Evolutionary conservation across 768 basidiomycete genomes (phyloP), one percentile per base, ranked within the genome.

Genomic region (Naganishia randhawae): DNA sequence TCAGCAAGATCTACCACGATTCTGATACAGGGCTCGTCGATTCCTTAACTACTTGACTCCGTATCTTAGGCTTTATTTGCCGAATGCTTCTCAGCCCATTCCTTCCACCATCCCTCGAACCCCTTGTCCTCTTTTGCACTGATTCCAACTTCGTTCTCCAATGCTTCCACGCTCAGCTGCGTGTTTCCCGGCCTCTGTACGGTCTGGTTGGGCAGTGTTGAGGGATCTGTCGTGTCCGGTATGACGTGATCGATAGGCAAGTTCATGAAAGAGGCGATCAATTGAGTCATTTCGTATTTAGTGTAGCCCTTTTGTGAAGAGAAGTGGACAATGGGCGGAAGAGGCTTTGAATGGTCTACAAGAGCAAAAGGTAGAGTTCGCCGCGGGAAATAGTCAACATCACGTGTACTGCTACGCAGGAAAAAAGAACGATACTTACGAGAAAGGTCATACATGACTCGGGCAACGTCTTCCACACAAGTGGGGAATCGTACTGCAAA

Each of bases 401-500:
- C n/a, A n/a, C n/a, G n/a, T n/a, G n/a, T n/a, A n/a, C n/a, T n/a
- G n/a, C n/a, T n/a, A n/a, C n/a, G 33, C 32, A 6, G 32, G 31
- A 48, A 62, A 65, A 37, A 39, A 51, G 67, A n/a, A n/a, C n/a
- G 19, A 39, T 9, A 80, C 84, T 55, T 70, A 92, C 91, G 83
- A 27, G 86, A 82, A 3, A 95, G 83, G 42, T 89, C 87, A 50
- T 88, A 87, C 35, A 97, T 83, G 74, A 95, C 94, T 25, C 85
- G 82, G 1, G 89, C 92, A 64, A 97, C 88, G 75, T 97, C 94
- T 35, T 87, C 74, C 13, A 91, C 87, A 74, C 92, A 92, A 29
- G 95, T 98, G 0, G 95, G 95, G 81, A 89, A 95, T 32, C 95
- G 85, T 19, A 88, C 90, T 29, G 91, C 92, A 76, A 87, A 95